These are phyloP conservation scores for Russula brevipes DNA, from an alignment of 768 basidiomycete species.

Conservation along the genomic window DNA sequence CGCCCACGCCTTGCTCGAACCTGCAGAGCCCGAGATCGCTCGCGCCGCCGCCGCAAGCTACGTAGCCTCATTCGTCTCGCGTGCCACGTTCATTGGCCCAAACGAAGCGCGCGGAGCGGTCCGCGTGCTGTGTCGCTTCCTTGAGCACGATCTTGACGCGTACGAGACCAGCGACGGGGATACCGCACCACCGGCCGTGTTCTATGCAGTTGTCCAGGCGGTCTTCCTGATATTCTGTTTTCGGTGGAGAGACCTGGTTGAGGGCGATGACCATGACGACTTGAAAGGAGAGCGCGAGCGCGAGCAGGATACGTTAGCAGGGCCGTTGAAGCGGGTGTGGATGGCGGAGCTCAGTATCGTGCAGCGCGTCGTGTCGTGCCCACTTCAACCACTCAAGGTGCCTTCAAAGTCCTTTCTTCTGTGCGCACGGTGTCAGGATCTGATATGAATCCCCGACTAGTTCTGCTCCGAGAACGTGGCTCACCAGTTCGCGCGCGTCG, in stretches of 20 bases:
- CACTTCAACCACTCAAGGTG: constrained; percentile 89
- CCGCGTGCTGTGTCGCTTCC: constrained; percentile 78
- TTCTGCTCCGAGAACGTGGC: constrained; percentile 89
- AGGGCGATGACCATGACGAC: constrained; percentile 41
- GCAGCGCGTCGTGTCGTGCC: constrained; percentile 72
- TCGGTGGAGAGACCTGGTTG: constrained; percentile 83
- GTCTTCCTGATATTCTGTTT: constrained; percentile 98
- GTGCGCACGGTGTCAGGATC: not conserved
- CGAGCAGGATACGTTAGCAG: constrained; percentile 30
- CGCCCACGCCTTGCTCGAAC: constrained; percentile 70
- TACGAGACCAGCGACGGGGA: constrained; percentile 39
- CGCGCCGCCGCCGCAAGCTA: constrained; percentile 92
- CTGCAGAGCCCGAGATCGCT: constrained; percentile 59
- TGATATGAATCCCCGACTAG: constrained; percentile 36
- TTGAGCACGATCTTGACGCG: constrained; percentile 71
- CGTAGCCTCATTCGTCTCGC: constrained; percentile 85
- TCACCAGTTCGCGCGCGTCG: constrained; percentile 87
- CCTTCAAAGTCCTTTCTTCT: constrained; percentile 20
- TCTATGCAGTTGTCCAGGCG: constrained; percentile 89
- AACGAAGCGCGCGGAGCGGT: constrained; percentile 70
- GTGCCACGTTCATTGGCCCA: constrained; percentile 80
- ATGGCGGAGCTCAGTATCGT: constrained; percentile 73
- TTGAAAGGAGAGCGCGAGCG: constrained; percentile 40
- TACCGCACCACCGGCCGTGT: constrained; percentile 56
- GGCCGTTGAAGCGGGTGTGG: constrained; percentile 58